phyloP scores from a whole-genome alignment of 2,329 filamentous ascomycete genomes.

The Diaporthe citriasiana region DNA sequence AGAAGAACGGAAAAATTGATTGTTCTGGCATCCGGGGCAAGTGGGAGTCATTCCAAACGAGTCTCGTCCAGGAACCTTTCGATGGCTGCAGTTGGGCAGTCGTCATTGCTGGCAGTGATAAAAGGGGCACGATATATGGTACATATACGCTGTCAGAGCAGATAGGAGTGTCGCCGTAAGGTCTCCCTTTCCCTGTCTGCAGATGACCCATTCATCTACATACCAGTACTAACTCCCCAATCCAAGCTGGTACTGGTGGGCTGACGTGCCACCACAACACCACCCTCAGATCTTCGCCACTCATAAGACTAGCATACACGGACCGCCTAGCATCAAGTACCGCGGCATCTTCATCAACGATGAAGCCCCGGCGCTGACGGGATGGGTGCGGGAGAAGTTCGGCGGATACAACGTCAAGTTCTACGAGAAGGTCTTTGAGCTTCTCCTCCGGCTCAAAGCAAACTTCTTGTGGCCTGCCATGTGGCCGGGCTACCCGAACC shows the following conservation, averaged over 20 bases:
- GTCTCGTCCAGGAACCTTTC: constrained; percentile 62
- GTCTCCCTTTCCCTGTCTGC: background rate
- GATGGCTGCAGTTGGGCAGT: constrained; percentile 62
- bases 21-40: constrained; percentile 63
- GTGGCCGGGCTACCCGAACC: constrained; percentile 67
- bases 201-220: accelerated
- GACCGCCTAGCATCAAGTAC: constrained; percentile 70
- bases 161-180: constrained; percentile 70
- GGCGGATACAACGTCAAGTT: constrained; percentile 62
- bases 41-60: constrained; percentile 70
- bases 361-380: constrained; percentile 67
- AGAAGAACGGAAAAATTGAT: constrained; percentile 61
- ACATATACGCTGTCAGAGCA: constrained; percentile 73
- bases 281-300: constrained; percentile 65
- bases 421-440: constrained; percentile 74
- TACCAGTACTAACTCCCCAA: background rate
- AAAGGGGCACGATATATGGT: constrained; percentile 70
- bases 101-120: constrained; percentile 71
- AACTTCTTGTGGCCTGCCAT: constrained; percentile 79
- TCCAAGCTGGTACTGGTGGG: constrained; percentile 69
- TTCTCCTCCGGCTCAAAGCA: constrained; percentile 70
- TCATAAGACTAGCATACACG: constrained; percentile 60
- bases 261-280: constrained; percentile 66
- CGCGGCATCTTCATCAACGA: constrained; percentile 75
- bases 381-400: constrained; percentile 39